Percentiles rank a stretch among this genome's conserved stretches.
These are phyloP conservation scores for Wickerhamomyces canadensis DNA, from an alignment of 805 yeast genomes.

Conservation along the genomic window DNA sequence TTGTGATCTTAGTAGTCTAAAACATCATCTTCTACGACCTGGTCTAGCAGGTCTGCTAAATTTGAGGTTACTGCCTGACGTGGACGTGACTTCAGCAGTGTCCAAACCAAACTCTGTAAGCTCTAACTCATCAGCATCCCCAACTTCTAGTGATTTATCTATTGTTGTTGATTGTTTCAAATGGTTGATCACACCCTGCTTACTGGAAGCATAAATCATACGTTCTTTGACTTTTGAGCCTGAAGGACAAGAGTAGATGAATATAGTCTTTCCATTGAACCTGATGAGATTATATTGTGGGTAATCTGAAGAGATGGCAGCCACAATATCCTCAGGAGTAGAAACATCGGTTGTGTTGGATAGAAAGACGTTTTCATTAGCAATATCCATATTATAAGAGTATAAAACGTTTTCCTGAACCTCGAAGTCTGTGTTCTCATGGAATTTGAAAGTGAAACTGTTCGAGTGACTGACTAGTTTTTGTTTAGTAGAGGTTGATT, in stretches of 20 bases:
- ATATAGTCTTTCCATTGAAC: constrained; percentile 38
- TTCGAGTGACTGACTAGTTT: constrained; percentile 23
- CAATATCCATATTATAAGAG: constrained; percentile 45
- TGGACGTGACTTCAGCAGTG: constrained; percentile 11
- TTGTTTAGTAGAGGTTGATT: constrained; percentile 26
- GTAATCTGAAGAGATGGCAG: constrained; percentile 30
- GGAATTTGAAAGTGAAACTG: constrained; percentile 22
- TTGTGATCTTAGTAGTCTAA: too few relatives aligned
- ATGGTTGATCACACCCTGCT: constrained; percentile 50
- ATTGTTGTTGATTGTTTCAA: constrained; percentile 35
- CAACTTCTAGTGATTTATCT: constrained; percentile 55
- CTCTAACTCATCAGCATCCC: constrained; percentile 68
- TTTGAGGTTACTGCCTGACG: constrained; percentile 25
- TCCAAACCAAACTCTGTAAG: constrained; percentile 37
- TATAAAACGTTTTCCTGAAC: constrained; percentile 32
- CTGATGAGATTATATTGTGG: constrained; percentile 60
- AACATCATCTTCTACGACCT: constrained; percentile 44
- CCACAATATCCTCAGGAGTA: constrained; percentile 25
- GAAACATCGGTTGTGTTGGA: constrained; percentile 20
- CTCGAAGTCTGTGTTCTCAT: constrained; percentile 23
- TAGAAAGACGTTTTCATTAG: constrained; percentile 42
- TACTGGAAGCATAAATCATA: constrained; percentile 87
- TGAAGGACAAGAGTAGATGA: constrained; percentile 85
- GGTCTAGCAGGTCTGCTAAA: constrained; percentile 70
- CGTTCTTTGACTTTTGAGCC: constrained; percentile 86